Conservation (phyloP, 352 stramenopile species). For the Phytophthora podocarpi region DNA sequence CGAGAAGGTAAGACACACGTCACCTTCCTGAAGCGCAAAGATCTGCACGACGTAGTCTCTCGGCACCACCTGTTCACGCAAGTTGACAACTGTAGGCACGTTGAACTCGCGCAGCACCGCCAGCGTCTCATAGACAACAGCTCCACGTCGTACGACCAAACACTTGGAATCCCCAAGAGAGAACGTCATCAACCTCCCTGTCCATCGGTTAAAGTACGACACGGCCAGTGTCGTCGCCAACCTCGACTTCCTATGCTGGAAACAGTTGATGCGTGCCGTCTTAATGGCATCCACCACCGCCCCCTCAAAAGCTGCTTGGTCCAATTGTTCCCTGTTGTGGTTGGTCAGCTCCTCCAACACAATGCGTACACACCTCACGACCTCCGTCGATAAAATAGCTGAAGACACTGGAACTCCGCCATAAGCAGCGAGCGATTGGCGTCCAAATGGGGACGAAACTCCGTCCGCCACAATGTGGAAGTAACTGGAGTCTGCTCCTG, state of each 20-base stretch:
- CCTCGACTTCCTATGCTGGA: conserved; percentile 58
- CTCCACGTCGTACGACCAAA: conserved; percentile 54
- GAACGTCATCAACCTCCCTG: conserved; percentile 62
- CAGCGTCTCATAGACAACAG: conserved; percentile 69
- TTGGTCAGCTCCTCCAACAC: conserved; percentile 65
- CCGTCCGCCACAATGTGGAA: conserved; percentile 85
- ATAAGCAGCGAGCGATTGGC: conserved; percentile 29
- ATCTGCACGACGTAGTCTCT: conserved; percentile 77
- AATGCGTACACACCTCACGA: conserved; percentile 55
- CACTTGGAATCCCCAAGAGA: conserved; percentile 83
- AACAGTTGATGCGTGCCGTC: conserved; percentile 62
- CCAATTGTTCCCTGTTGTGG: conserved; percentile 47
- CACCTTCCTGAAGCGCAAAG: conserved; percentile 53
- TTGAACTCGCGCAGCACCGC: conserved; percentile 82
- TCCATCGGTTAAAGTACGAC: conserved; percentile 78
- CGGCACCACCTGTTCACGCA: conserved; percentile 46
- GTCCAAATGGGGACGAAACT: conserved; percentile 66
- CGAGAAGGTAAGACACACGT: conserved; percentile 77
- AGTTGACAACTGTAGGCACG: conserved; percentile 76
- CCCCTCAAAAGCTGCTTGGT: conserved; percentile 48
- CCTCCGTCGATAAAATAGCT: conserved; percentile 51
- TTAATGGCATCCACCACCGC: conserved; percentile 60
- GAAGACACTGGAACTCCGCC: conserved; percentile 55
- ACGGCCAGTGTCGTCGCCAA: conserved; percentile 74
- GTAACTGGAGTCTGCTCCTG: conserved; percentile 51